These are phyloP conservation scores for Piromyces finnis DNA, from an alignment of 192 early-diverging fungal genomes.

Conservation along the genomic window DNA sequence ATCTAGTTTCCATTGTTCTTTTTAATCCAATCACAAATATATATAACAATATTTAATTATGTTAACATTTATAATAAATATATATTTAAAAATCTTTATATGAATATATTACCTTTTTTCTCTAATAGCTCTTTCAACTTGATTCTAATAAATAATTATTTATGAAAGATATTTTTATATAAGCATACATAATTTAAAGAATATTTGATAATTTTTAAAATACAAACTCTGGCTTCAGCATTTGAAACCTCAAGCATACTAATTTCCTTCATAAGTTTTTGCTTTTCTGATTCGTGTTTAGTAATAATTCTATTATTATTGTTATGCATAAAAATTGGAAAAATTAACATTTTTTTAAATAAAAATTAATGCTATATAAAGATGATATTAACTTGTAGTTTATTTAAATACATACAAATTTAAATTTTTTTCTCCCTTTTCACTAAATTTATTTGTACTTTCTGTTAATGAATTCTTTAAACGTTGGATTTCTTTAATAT, in stretches of 20 bases:
- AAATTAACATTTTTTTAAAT: too few relatives aligned
- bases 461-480: background rate
- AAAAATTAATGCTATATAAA: too few relatives aligned
- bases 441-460: background rate
- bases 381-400: too few relatives aligned
- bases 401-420: background rate
- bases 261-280: background rate
- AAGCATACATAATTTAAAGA: too few relatives aligned
- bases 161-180: too few relatives aligned
- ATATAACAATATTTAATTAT: background rate
- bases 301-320: background rate
- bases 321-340: too few relatives aligned
- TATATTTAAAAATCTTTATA: too few relatives aligned
- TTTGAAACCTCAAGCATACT: background rate
- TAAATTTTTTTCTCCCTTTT: background rate
- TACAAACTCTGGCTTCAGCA: background rate
- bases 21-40: too few relatives aligned
- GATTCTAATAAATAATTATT: too few relatives aligned
- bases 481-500: background rate
- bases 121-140: background rate
- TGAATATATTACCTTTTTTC: too few relatives aligned
- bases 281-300: background rate
- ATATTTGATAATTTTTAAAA: too few relatives aligned
- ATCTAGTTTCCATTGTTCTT: background rate
- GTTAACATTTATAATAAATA: too few relatives aligned